Base-by-base conservation (phyloP, 495 filamentous ascomycete species). In the Trichocladium uniseriatum region DNA sequence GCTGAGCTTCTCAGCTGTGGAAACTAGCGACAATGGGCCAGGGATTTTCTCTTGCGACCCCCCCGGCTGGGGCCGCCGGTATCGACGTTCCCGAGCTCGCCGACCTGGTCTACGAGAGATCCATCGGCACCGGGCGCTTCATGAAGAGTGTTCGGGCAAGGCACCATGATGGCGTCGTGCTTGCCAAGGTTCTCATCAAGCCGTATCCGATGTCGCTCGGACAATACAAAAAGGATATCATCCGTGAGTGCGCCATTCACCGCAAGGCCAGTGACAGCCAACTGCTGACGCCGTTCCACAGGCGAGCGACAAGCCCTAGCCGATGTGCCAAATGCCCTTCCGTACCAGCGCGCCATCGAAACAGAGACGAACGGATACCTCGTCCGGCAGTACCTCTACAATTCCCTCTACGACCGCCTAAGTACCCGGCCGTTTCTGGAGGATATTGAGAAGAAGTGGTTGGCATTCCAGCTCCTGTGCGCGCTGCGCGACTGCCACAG, bases 391-490 rank as follows among this genome's bases (percentile, higher is more conserved):
- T 97, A 85, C 66, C 79, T 95, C 53, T 88, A 96, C 67, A 95
- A 86, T 76, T 95, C 89, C 28, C 77, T 99, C 14, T 99, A 99
- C 72, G 94, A 99, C 70, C 84, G 92, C 24, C 83, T 97, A 56
- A 89, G 90, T 61, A 97, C 91, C 9, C 81, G 94, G n/a, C 94
- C 94, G 6, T 97, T 97, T 61, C 74, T 96, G 13, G 94, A 97
- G 66, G 84, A 92, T 54, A 89, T 97, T 59, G 94, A 99, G 65
- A 99, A 96, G 76, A 95, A 89, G 68, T 99, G 94, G 92, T 78
- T 99, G 37, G 85, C 94, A 1, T 99, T 95, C 58, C 94, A 99
- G 69, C 78, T 99, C 9, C 77, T 99, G 9, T 95, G 88, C 65
- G 92, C 86, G 7, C 72, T 97, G 45, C 80, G 91, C 29, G 94